Percentiles rank a stretch among this genome's conserved stretches.
Conservation (phyloP, 495 filamentous ascomycete genomes). For the Daldinia vernicosa region DNA sequence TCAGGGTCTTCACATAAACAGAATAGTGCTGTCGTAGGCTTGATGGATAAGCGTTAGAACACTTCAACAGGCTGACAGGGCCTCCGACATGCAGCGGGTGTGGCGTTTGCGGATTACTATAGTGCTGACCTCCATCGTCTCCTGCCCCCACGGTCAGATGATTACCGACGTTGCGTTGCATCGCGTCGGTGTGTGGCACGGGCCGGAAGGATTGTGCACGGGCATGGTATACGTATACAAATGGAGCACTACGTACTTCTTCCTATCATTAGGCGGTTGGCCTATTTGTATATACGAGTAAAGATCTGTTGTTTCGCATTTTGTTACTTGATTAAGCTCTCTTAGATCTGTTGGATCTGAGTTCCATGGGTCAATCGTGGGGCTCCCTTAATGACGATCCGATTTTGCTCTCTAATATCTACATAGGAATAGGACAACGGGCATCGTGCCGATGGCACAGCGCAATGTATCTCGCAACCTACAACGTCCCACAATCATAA, state of each 20-base stretch:
- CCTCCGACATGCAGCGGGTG: not conserved
- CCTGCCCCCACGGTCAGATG: not conserved
- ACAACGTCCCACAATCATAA: not conserved
- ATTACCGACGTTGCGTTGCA: conserved; percentile 6
- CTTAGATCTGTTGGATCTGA: not conserved
- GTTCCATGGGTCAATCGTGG: not conserved
- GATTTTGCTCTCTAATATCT: not conserved
- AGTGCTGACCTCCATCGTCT: not conserved
- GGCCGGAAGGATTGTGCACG: not conserved
- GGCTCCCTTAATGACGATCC: not conserved
- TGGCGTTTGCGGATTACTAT: conserved; percentile 1
- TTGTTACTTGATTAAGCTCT: not conserved
- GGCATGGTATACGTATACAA: not conserved
- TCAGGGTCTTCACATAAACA: not conserved
- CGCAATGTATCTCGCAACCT: not conserved
- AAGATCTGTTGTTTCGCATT: not conserved
- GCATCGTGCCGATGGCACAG: not conserved
- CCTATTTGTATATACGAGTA: not conserved
- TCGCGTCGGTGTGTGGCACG: not conserved
- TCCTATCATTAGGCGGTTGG: not conserved
- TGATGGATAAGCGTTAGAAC: not conserved
- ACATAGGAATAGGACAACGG: not conserved
- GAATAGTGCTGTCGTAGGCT: not conserved
- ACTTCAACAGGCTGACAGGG: not conserved
- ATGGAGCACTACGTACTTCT: not conserved